Evolutionary conservation across 2,329 filamentous ascomycete genomes (phyloP), one percentile per base, ranked within the genome.

Genomic region (Cladosporium sp.): DNA sequence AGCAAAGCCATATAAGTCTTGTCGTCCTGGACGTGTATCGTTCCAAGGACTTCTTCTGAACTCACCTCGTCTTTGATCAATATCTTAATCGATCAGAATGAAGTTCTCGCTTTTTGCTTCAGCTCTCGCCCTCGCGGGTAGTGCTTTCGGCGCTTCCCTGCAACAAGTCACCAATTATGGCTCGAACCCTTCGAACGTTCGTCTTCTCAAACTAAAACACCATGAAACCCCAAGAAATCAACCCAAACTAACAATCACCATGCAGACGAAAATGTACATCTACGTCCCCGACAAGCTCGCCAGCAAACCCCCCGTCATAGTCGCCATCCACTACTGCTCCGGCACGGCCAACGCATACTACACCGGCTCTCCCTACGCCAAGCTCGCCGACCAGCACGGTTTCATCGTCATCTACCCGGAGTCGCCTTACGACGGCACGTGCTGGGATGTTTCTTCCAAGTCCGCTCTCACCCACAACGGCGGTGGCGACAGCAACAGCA

Each of bases 391-490:
- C 52, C 59, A 69, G 39, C 70, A 80, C 48, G 79, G 78, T 33
- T 82, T 78, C 64, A 80, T 84, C 49, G 72, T 78, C 53, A 78
- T 83, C 59, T 83, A 79, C 63, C 78, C 78, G 1, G 69, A 73
- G 55, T 74, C 73, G 2, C 76, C 77, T 0, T 74, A 77, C 56
- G 63, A 63, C n/a, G 77, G 69, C 6, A 67, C 69, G 67, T 83
- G 80, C 66, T 83, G 79, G 79, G 80, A 83, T 51, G 77, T 82
- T 2, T 77, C 76, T 4, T 79, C 74, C 8, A 70, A 70, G 33
- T 71, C 70, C 8, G 71, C 78, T 0, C 69, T 83, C 2, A 76
- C 72, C 3, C 79, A 80, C 57, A 70, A 78, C 49, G 79, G 77
- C 7, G 79, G 79, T 18, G 77, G 78, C 2, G 77, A 83, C 62